These are phyloP conservation scores for Penicillium malachiteum DNA, from an alignment of 495 filamentous ascomycete genomes.

Conservation along the genomic window DNA sequence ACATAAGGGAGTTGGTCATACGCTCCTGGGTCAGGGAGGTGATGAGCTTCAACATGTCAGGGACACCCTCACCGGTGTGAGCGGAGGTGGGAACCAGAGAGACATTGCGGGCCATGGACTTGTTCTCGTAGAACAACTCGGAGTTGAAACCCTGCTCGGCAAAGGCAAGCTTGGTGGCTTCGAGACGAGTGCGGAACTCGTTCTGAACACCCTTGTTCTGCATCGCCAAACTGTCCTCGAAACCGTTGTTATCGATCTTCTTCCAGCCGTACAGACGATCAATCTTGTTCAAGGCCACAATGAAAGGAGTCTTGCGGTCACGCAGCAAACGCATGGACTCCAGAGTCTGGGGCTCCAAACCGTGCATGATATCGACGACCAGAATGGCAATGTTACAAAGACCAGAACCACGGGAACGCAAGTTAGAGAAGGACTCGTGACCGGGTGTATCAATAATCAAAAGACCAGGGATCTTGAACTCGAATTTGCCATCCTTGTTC, in stretches of 20 bases:
- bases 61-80: constrained; percentile 97
- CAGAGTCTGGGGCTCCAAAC: constrained; percentile 94
- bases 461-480: constrained; percentile 97
- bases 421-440: constrained; percentile 99
- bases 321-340: constrained; percentile 95
- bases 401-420: constrained; percentile 92
- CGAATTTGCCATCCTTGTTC: constrained; percentile 85
- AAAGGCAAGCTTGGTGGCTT: constrained; percentile 90
- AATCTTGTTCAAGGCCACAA: constrained; percentile 99
- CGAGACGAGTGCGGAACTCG: constrained; percentile 88
- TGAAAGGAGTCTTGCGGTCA: constrained; percentile 95
- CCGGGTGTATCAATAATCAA: constrained; percentile 98
- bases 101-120: constrained; percentile 89
- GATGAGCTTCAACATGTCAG: constrained; percentile 97
- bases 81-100: constrained; percentile 96
- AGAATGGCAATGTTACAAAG: constrained; percentile 99
- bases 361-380: constrained; percentile 99
- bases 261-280: constrained; percentile 99
- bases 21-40: constrained; percentile 90
- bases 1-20: constrained; percentile 98
- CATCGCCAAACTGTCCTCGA: constrained; percentile 83
- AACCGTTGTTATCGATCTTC: constrained; percentile 96
- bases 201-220: constrained; percentile 94
- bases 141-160: constrained; percentile 97
- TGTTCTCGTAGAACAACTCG: constrained; percentile 95